These are phyloP conservation scores for Phytopythium oedochilum DNA, from an alignment of 352 stramenopile genomes.

Conservation along the genomic window DNA sequence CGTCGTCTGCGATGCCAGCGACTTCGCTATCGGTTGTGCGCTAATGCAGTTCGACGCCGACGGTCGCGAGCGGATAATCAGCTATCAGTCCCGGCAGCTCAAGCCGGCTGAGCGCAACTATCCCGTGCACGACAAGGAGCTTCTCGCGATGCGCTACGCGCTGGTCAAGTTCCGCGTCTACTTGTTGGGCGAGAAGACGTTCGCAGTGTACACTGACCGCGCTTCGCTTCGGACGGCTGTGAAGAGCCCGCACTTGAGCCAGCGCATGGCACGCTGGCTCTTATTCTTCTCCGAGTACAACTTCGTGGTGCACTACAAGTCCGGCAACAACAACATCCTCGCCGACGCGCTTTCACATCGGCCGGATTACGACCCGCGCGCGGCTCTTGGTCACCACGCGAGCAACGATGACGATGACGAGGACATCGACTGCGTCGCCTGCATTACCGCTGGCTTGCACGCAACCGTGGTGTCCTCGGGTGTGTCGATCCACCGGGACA, in stretches of 20 bases:
- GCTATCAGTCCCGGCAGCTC: constrained; percentile 22
- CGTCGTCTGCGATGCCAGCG: constrained; percentile 18
- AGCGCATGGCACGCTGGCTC: constrained; percentile 20
- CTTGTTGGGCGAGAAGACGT: constrained; percentile 13
- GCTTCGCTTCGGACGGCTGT: constrained; percentile 8
- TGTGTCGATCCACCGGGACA: too few species aligned
- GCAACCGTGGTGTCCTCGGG: too few species aligned
- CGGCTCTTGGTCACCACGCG: too few species aligned
- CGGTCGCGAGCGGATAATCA: constrained; percentile 12
- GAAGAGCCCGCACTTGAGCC: constrained; percentile 3
- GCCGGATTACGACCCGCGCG: constrained; percentile 15
- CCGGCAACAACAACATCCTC: constrained; percentile 11
- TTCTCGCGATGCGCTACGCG: constrained; percentile 17
- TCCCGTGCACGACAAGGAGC: constrained; percentile 16
- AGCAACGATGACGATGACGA: neutral
- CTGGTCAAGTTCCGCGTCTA: constrained; percentile 26
- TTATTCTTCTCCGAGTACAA: constrained; percentile 24
- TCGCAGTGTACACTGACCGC: constrained; percentile 19
- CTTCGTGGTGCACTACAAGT: constrained; percentile 15
- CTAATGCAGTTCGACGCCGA: constrained; percentile 15
- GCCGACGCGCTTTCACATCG: constrained; percentile 16
- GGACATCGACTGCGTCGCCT: neutral
- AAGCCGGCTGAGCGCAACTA: constrained; percentile 18
- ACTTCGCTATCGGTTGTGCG: constrained; percentile 16
- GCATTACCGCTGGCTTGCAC: too few species aligned